Base-by-base conservation (phyloP, 306 rosid genomes). In the Sicyos baderoa region DNA sequence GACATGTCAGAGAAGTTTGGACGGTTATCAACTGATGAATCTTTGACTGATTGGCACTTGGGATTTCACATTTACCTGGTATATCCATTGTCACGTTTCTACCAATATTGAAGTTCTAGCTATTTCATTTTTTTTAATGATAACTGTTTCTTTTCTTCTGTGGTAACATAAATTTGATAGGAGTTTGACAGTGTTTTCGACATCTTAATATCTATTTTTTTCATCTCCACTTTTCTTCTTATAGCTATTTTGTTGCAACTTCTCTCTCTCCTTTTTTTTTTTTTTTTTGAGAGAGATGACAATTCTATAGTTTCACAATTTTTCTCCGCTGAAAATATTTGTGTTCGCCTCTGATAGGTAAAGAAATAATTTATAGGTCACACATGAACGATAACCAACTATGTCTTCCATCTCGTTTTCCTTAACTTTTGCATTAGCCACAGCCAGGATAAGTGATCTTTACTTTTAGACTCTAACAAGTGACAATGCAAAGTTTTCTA, bases 1-100 rank as follows among this genome's bases (percentile, higher is more conserved):
- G 97, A 85, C 45, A 76, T 82, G 57, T 79, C 97, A 58, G 97
- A 84, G 70, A 93, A 84, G 83, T 80, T 87, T 77, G 80, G 89
- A 13, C 83, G 78, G 64, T 72, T 93, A 80, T 88, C 99, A 62
- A 84, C 86, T 3, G 84, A 84, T 19, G 91, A 85, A 74, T 75
- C 87, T 61, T 79, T 85, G 76, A 79, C 91, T 54, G 97, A 90
- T 82, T 93, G 99, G 99, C 99, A 93, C 87, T 75, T 81, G 81
- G 99, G 99, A 48, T 93, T 93, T 84, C 96, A 93, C 82, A 79
- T 89, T 50, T 88, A 77, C 73, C 80, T 86, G 96, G 99, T 93
- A 87, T 54, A 14, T 66, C 25, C 14, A 45, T 66, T 76, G 72
- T 54, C 60, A 23, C 68, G 18, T 18, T 29, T 63, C 59, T 71